These are phyloP conservation scores for Prillingera fragicola DNA, from an alignment of 1,284 basidiomycete genomes.

Conservation along the genomic window DNA sequence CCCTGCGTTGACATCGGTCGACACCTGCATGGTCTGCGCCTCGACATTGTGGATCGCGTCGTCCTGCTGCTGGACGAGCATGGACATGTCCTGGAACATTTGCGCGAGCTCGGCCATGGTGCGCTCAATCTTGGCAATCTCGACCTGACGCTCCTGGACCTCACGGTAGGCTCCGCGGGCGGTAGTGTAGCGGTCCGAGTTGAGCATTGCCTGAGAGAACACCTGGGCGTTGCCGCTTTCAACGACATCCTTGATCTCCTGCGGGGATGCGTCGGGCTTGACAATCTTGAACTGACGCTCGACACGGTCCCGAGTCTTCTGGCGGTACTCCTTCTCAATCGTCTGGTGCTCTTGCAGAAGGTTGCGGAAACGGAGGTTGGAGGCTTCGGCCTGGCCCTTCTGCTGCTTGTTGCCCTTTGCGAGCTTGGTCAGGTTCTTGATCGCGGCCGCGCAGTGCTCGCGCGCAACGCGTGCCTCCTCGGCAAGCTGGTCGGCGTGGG, in stretches of 20 bases:
- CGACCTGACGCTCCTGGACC: slow-evolving; percentile 84
- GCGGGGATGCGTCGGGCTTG: slow-evolving; percentile 80
- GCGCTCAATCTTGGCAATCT: slow-evolving; percentile 69
- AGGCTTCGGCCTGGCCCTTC: slow-evolving; percentile 66
- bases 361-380: slow-evolving; percentile 49
- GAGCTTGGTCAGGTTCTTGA: slow-evolving; percentile 69
- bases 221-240: slow-evolving; percentile 73
- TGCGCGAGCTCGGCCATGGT: slow-evolving; percentile 83
- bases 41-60: slow-evolving; percentile 65
- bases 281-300: slow-evolving; percentile 97
- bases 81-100: slow-evolving; percentile 83
- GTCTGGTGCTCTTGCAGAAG: slow-evolving; percentile 61
- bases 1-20: slow-evolving; percentile 65
- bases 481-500: slow-evolving; percentile 61
- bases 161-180: slow-evolving; percentile 79
- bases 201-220: slow-evolving; percentile 79
- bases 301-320: slow-evolving; percentile 88
- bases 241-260: slow-evolving; percentile 74
- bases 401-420: slow-evolving; percentile 74
- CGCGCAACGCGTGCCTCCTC: slow-evolving; percentile 72
- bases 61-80: slow-evolving; percentile 72
- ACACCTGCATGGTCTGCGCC: slow-evolving; percentile 57
- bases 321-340: slow-evolving; percentile 86
- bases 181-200: slow-evolving; percentile 76
- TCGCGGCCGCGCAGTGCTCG: slow-evolving; percentile 64